phyloP scores from a whole-genome alignment of 345 rosid genomes.

The Eucalyptus marginata region DNA sequence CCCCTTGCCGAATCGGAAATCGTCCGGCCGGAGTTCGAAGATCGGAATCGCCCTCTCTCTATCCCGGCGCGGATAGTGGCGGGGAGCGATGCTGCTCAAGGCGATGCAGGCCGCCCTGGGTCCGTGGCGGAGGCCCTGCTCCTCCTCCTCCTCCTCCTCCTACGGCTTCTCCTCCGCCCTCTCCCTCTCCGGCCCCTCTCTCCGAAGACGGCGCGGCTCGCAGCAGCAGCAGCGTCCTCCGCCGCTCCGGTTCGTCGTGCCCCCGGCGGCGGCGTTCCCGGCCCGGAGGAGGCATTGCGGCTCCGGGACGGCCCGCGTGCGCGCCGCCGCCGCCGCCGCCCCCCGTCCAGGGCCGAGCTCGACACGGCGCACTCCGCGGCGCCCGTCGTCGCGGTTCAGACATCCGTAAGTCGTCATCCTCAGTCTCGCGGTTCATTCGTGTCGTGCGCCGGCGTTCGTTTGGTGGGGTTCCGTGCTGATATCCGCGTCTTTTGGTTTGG shows the following conservation, averaged over 20 bases:
- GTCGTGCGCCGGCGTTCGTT: background rate
- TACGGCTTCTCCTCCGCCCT: conserved; percentile 12
- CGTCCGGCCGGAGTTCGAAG: background rate
- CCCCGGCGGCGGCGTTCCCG: background rate
- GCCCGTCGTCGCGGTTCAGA: conserved; percentile 23
- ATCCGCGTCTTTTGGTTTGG: background rate
- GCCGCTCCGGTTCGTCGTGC: background rate
- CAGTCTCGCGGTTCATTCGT: background rate
- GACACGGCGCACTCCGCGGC: conserved; percentile 7
- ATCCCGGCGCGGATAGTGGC: background rate
- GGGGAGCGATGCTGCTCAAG: conserved; percentile 38
- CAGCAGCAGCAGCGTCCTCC: background rate
- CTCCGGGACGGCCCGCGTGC: background rate
- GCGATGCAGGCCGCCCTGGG: conserved; percentile 54
- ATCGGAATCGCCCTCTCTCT: background rate
- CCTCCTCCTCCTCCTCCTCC: conserved; percentile 6
- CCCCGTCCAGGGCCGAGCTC: conserved; percentile 31
- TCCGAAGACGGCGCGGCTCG: background rate
- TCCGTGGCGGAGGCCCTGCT: conserved; percentile 36
- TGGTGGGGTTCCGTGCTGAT: background rate
- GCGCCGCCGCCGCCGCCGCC: conserved; percentile 14
- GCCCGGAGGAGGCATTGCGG: background rate
- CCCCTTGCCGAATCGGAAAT: background rate
- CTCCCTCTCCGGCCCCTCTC: conserved; percentile 2
- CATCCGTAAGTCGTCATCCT: conserved; percentile 5